Conservation (phyloP, 441 rosid species). For the Syzygium syzygioides region DNA sequence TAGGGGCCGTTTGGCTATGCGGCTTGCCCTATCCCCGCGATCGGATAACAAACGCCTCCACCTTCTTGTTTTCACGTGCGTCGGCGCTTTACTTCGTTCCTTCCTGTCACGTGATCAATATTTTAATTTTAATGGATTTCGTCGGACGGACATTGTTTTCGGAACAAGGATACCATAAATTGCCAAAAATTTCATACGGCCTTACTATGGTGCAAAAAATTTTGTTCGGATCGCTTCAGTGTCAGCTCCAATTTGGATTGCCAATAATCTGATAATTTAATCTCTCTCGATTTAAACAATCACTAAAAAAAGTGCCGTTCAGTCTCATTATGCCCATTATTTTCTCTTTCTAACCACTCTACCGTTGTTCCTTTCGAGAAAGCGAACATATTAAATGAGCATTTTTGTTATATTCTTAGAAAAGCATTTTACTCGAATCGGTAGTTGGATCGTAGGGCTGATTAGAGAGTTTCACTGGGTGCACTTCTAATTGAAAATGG, state of each 20-base stretch:
- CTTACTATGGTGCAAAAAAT: no score
- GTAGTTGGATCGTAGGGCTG: not conserved
- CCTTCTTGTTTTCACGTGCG: not conserved
- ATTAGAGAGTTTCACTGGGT: not conserved
- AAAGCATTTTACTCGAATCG: not conserved
- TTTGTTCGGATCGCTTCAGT: no score
- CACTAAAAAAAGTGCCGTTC: no score
- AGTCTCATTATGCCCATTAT: no score
- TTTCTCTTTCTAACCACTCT: no score
- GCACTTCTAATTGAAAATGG: not conserved
- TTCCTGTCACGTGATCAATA: not conserved
- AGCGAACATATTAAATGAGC: no score
- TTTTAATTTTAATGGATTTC: not conserved
- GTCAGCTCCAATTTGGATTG: no score
- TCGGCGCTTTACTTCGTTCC: not conserved
- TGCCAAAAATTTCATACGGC: no score
- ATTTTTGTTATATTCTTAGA: rapidly evolving
- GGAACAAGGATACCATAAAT: no score
- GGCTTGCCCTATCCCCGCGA: not conserved
- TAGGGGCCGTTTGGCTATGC: not conserved
- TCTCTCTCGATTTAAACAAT: no score
- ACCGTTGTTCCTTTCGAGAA: no score
- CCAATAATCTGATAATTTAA: no score
- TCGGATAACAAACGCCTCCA: not conserved
- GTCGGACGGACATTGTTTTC: not conserved